Evolutionary conservation across 805 yeast species (phyloP).

Genomic region (Lipomyces spencermartinsiae): DNA sequence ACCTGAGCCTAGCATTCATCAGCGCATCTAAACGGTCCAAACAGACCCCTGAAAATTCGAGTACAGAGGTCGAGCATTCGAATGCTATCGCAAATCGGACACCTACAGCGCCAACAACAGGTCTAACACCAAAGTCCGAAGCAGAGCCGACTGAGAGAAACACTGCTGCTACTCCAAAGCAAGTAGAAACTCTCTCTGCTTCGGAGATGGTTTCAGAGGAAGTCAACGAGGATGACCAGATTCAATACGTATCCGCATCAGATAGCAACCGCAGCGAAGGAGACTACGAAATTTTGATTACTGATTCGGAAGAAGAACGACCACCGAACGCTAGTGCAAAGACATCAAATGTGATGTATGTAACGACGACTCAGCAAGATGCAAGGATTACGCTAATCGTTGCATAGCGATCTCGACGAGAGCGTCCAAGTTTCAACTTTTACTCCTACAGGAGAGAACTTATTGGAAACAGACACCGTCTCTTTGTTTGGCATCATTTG

Average conservation of each 20-base stretch:
- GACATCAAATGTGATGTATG: neutral
- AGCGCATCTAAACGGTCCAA: slow-evolving; percentile 8
- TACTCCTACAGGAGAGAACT: slow-evolving; percentile 11
- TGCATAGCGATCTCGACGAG: slow-evolving; percentile 18
- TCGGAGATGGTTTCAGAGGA: neutral
- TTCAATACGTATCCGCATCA: slow-evolving; percentile 9
- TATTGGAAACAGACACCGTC: neutral
- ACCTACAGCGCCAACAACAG: neutral
- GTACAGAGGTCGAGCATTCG: neutral
- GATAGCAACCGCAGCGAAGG: slow-evolving; percentile 7
- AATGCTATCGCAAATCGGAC: neutral
- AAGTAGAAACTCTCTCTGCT: neutral
- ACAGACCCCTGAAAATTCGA: slow-evolving; percentile 1
- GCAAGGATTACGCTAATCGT: neutral
- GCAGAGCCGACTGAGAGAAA: neutral
- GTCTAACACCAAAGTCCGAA: neutral
- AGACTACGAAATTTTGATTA: slow-evolving; percentile 8
- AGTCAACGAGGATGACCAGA: slow-evolving; percentile 10
- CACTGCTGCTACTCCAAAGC: neutral
- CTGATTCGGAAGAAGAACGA: slow-evolving; percentile 16
- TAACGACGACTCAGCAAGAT: neutral
- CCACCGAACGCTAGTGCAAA: slow-evolving; percentile 1
- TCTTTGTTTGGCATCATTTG: slow-evolving; percentile 8
- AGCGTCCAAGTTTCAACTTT: slow-evolving; percentile 20
- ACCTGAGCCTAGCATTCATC: slow-evolving; percentile 18